Conservation (phyloP, 768 basidiomycete genomes). For the Macrolepiota albuminosa region DNA sequence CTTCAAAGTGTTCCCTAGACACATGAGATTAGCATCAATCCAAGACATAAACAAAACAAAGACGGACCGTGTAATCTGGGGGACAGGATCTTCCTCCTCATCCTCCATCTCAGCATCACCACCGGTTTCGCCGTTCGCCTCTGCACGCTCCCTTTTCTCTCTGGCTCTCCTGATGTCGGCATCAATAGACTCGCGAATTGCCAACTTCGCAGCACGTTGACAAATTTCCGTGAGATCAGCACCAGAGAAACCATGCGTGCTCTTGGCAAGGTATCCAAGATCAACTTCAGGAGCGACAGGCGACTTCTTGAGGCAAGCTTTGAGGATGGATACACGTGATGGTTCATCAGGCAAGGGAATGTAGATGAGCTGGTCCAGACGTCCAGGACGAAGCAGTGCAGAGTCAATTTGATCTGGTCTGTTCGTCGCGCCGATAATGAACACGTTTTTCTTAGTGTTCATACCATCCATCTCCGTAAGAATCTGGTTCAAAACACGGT, state of each 20-base stretch:
- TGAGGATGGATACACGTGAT: conserved; percentile 88
- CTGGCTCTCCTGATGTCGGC: conserved; percentile 77
- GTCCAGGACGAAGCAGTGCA: conserved; percentile 92
- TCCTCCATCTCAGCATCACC: conserved; percentile 70
- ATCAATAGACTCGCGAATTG: conserved; percentile 94
- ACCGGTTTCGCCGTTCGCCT: conserved; percentile 36
- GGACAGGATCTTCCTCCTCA: conserved; percentile 86
- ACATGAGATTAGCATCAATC: conserved; percentile 4
- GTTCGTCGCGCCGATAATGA: conserved; percentile 97
- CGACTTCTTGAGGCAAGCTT: conserved; percentile 87
- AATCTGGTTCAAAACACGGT: conserved; percentile 96
- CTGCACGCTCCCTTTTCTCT: conserved; percentile 79
- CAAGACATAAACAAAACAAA: background rate
- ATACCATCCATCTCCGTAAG: conserved; percentile 99
- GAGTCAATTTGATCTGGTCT: conserved; percentile 94
- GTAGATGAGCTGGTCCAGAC: conserved; percentile 98
- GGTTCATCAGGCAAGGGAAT: conserved; percentile 96
- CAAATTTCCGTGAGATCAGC: conserved; percentile 99
- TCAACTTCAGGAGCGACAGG: conserved; percentile 83
- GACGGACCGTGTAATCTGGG: conserved; percentile 71
- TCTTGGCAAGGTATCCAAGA: conserved; percentile 81
- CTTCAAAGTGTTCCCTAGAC: conserved; percentile 90
- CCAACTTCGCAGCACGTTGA: conserved; percentile 94
- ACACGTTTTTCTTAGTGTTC: conserved; percentile 99
- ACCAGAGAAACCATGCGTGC: conserved; percentile 97